Evolutionary conservation across 2,329 filamentous ascomycete species (phyloP).

Genomic region (Verticillium longisporum): DNA sequence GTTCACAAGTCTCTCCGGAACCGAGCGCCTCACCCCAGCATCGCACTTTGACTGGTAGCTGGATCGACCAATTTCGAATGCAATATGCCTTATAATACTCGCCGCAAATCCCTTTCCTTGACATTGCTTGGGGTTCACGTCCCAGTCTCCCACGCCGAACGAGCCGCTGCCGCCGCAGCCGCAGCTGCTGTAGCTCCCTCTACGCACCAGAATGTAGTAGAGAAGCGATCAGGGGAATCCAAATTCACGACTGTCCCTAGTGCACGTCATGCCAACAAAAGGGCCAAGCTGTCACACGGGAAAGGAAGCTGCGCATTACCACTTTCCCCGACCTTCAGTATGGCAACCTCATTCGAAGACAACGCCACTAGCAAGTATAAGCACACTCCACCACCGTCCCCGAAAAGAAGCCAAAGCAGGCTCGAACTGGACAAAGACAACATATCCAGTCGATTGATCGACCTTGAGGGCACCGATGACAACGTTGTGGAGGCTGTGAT

Average conservation of each 20-base stretch:
- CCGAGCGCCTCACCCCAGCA: too few species aligned
- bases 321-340: slow-evolving; percentile 16
- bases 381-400: slow-evolving; percentile 58
- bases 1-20: too few species aligned
- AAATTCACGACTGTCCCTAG: background rate
- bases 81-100: slow-evolving; percentile 88
- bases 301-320: slow-evolving; percentile 21
- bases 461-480: slow-evolving; percentile 81
- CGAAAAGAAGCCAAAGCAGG: slow-evolving; percentile 8
- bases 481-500: slow-evolving; percentile 92
- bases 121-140: slow-evolving; percentile 89
- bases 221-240: background rate
- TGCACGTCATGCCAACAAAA: slow-evolving; percentile 48
- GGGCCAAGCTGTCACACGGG: slow-evolving; percentile 72
- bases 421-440: background rate
- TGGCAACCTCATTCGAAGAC: slow-evolving; percentile 15
- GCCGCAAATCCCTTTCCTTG: slow-evolving; percentile 90
- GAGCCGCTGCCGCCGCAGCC: slow-evolving; percentile 44
- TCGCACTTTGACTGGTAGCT: too few species aligned
- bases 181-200: slow-evolving; percentile 24
- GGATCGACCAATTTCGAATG: background rate
- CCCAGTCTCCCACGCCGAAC: slow-evolving; percentile 57
- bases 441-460: slow-evolving; percentile 19
- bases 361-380: slow-evolving; percentile 42
- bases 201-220: background rate